Evolutionary conservation across 768 basidiomycete species (phyloP), one percentile per base, ranked within the genome.

Genomic region (Steccherinum ochraceum): DNA sequence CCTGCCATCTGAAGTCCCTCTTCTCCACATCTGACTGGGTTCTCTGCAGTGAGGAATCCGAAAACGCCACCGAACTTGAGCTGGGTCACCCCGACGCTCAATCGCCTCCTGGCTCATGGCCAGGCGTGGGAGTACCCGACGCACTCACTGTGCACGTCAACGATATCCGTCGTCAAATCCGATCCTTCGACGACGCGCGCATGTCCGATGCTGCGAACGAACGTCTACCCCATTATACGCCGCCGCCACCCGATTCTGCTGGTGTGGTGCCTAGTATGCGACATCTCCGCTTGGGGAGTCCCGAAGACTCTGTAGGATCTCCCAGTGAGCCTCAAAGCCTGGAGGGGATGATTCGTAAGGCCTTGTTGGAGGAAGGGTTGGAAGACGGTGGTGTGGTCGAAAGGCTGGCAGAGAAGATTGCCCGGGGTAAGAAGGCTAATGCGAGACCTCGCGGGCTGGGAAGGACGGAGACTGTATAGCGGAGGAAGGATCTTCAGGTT

Each of bases 141-240:
- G 78, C 75, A 51, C 79, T 90, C 24, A 75, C 74, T 25, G 84
- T 84, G 26, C 80, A 83, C 45, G 79, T 79, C 25, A 67, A 76
- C 49, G 77, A 78, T 54, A 73, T 85, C 58, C 73, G 76, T 54
- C 72, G 74, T 53, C 75, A 75, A 53, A 87, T 91, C 63, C 79
- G 75, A 51, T 82, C 68, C 52, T 91, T 90, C 68, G 84, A 78
- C 60, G 86, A 89, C 54, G 88, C 88, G 82, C 88, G 89, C 47
- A 80, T 80, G 19, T 79, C 81, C 27, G 88, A 90, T 67, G 60
- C 84, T 21, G 71, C 74, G 45, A 91, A 91, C 68, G 88, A 90
- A 63, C 83, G 85, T 50, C 66, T 91, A 18, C 89, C 88, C 2
- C 67, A 72, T 50, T 79, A 80, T 67, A 71, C 46, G 41, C 49